phyloP scores from a whole-genome alignment of 2,329 filamentous ascomycete genomes.

The Sordariomycetes sp. region DNA sequence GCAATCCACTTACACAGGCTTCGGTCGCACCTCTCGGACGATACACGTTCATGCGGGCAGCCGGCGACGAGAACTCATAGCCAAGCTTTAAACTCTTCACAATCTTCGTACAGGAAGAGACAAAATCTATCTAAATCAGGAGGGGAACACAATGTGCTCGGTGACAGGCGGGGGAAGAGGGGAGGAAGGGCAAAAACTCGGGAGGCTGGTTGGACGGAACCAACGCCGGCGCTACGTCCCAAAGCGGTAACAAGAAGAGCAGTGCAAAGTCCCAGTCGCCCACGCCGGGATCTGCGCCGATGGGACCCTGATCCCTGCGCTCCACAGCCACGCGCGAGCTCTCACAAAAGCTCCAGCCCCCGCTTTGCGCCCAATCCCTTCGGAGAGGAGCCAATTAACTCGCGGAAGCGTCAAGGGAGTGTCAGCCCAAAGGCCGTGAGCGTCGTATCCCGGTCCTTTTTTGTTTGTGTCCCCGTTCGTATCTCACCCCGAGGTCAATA shows the following conservation, averaged over 20 bases:
- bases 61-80: not conserved
- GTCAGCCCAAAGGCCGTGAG: no score
- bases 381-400: not conserved
- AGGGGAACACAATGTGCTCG: not conserved
- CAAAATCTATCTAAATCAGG: not conserved
- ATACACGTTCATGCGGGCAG: not conserved
- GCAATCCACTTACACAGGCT: not conserved
- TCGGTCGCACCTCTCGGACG: not conserved
- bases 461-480: not conserved
- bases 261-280: no score
- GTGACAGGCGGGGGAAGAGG: not conserved
- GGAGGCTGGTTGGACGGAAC: no score
- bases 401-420: not conserved
- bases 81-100: not conserved
- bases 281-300: not conserved
- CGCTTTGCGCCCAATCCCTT: not conserved
- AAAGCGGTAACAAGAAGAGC: no score
- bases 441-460: not conserved
- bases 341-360: not conserved
- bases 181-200: no score
- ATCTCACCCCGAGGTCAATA: no score
- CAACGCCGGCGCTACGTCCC: no score
- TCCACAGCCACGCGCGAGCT: not conserved
- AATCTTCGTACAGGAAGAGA: not conserved
- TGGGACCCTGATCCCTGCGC: not conserved